A percentile compares a stretch with the other conserved stretches of the same genome.
phyloP scores from a whole-genome alignment of 1,284 basidiomycete genomes.

The Porodaedalea pini region DNA sequence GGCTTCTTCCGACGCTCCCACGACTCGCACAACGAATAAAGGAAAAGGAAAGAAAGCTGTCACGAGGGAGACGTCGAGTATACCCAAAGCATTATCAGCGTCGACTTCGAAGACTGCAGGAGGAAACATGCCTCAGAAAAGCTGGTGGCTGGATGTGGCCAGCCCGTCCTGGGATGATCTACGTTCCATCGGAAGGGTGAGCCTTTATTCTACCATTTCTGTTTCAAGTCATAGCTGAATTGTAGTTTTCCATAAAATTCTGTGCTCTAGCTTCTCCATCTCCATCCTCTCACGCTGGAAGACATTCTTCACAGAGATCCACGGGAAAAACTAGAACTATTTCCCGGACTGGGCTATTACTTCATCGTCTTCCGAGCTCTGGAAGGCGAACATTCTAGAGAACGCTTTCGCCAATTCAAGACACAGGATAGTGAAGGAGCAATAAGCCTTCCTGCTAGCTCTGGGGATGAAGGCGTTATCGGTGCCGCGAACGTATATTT shows the following conservation, averaged over 20 bases:
- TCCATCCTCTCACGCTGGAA: conserved; percentile 93
- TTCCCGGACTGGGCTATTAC: conserved; percentile 89
- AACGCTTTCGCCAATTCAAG: conserved; percentile 35
- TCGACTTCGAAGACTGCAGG: neutral
- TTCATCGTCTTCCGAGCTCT: conserved; percentile 88
- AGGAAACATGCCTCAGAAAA: conserved; percentile 29
- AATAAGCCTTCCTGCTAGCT: conserved; percentile 26
- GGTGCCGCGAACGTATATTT: conserved; percentile 87
- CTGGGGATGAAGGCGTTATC: conserved; percentile 46
- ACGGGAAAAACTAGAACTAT: conserved; percentile 89
- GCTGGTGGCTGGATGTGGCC: conserved; percentile 93
- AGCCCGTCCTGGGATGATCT: conserved; percentile 91
- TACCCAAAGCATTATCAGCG: neutral
- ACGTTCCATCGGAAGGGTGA: conserved; percentile 80
- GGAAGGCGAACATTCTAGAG: conserved; percentile 51
- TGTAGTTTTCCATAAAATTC: conserved; percentile 3
- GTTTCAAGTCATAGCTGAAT: too few species aligned
- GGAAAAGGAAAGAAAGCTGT: conserved; percentile 24
- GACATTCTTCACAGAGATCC: conserved; percentile 95
- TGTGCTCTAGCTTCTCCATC: conserved; percentile 66
- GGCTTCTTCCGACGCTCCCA: neutral
- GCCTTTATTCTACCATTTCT: conserved; percentile 26
- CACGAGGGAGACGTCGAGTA: neutral
- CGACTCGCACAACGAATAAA: conserved; percentile 33
- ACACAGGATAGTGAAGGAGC: conserved; percentile 22